A percentile compares a stretch with the other conserved stretches of the same genome.
Conservation (phyloP, 176 grass and related monocot species). For the Thinopyrum elongatum region DNA sequence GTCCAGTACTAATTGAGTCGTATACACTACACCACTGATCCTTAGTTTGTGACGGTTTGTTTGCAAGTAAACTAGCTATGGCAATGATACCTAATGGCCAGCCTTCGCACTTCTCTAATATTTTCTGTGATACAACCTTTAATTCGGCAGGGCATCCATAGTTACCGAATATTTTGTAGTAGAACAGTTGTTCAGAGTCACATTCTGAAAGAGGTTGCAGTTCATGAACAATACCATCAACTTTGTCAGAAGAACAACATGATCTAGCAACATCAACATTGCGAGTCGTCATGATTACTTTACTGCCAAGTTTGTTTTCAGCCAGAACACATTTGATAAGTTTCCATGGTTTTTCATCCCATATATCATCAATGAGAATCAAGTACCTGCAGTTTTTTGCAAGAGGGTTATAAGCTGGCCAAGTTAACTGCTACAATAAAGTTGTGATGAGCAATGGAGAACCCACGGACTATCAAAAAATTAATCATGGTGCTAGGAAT, state of each 20-base stretch:
- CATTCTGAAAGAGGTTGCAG: neutral
- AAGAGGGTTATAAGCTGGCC: neutral
- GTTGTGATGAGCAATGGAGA: neutral
- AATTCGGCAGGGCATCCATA: neutral
- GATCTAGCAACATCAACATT: neutral
- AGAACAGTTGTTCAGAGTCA: neutral
- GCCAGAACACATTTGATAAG: neutral
- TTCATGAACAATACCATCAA: neutral
- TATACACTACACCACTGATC: neutral
- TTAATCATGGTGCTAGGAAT: too few relatives aligned
- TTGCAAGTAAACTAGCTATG: neutral
- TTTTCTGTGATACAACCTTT: neutral
- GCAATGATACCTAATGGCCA: neutral
- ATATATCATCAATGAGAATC: neutral
- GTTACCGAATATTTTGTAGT: neutral
- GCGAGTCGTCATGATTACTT: constrained; percentile 8
- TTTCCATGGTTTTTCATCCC: neutral
- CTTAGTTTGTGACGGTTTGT: neutral
- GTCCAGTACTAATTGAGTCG: neutral
- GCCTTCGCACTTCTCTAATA: neutral
- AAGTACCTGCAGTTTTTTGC: neutral
- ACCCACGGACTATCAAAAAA: too few relatives aligned
- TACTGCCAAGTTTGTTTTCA: constrained; percentile 3
- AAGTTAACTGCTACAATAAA: neutral
- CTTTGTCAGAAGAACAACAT: neutral